phyloP scores from a whole-genome alignment of 257 asterid species.

The Nicotiana tomentosiformis region DNA sequence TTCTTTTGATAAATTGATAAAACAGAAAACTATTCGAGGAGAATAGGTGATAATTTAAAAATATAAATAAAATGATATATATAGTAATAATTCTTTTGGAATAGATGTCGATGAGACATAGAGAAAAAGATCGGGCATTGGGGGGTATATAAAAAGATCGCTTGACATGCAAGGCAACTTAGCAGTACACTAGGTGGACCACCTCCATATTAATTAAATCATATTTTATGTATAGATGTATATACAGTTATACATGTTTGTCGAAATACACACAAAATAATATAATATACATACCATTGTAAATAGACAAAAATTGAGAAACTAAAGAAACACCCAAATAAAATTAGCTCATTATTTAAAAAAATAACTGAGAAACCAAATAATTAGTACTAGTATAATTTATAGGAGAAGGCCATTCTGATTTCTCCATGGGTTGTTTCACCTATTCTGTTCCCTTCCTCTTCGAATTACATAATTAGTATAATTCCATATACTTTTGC shows the following conservation, averaged over 20 bases:
- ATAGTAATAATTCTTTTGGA: too few relatives aligned
- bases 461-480: too few relatives aligned
- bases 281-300: neutral
- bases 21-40: too few relatives aligned
- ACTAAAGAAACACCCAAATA: neutral
- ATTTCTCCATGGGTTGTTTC: too few relatives aligned
- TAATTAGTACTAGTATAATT: neutral
- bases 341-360: neutral
- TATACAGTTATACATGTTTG: neutral
- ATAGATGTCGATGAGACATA: constrained; percentile 27
- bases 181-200: constrained; percentile 60
- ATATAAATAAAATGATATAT: too few relatives aligned
- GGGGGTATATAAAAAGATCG: constrained; percentile 24
- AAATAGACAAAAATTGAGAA: neutral
- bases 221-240: too few relatives aligned
- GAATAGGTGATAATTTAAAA: too few relatives aligned
- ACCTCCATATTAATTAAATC: constrained; percentile 28
- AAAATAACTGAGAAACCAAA: neutral
- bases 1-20: too few relatives aligned
- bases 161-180: constrained; percentile 88
- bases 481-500: too few relatives aligned
- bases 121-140: neutral
- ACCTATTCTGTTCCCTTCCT: too few relatives aligned
- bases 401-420: neutral
- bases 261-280: too few relatives aligned